These are phyloP conservation scores for Lablab purpureus DNA, from an alignment of 306 rosid species.

Conservation along the genomic window DNA sequence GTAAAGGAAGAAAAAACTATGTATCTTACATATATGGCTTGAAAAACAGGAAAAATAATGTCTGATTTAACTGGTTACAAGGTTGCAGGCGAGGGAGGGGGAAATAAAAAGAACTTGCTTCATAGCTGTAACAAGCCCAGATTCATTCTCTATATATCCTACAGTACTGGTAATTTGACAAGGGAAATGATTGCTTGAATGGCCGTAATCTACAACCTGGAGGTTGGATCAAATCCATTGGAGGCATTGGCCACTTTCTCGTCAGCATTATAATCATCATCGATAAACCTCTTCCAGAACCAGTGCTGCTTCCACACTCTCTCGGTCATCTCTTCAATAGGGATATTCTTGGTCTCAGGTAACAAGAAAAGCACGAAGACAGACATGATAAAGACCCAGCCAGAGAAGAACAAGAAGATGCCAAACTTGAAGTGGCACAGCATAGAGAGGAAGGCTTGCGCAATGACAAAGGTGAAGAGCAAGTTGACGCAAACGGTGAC, in stretches of 20 bases:
- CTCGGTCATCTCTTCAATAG: slow-evolving; percentile 90
- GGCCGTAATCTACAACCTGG: slow-evolving; percentile 51
- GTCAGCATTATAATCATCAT: slow-evolving; percentile 42
- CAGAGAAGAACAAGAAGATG: slow-evolving; percentile 85
- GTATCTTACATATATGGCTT: not conserved
- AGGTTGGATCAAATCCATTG: slow-evolving; percentile 58
- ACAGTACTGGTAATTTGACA: not conserved
- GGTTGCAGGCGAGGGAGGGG: not conserved
- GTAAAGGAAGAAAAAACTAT: not conserved
- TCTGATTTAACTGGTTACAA: slow-evolving; percentile 4
- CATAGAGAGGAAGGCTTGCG: slow-evolving; percentile 87
- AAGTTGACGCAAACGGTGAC: slow-evolving; percentile 78
- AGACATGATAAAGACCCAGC: slow-evolving; percentile 85
- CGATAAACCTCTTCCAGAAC: slow-evolving; percentile 85
- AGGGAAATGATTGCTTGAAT: not conserved
- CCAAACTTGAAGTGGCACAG: slow-evolving; percentile 85
- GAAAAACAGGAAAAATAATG: slow-evolving; percentile 23
- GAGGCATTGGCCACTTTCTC: slow-evolving; percentile 20
- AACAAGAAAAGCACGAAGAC: slow-evolving; percentile 62
- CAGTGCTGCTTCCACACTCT: slow-evolving; percentile 91
- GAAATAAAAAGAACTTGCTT: not conserved
- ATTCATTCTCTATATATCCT: not conserved
- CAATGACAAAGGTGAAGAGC: slow-evolving; percentile 82
- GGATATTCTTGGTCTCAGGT: slow-evolving; percentile 88
- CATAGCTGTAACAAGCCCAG: not conserved